Percentiles rank a stretch among this genome's conserved stretches.
These are phyloP conservation scores for Cladobotryum mycophilum DNA, from an alignment of 2,329 filamentous ascomycete species.

Conservation along the genomic window DNA sequence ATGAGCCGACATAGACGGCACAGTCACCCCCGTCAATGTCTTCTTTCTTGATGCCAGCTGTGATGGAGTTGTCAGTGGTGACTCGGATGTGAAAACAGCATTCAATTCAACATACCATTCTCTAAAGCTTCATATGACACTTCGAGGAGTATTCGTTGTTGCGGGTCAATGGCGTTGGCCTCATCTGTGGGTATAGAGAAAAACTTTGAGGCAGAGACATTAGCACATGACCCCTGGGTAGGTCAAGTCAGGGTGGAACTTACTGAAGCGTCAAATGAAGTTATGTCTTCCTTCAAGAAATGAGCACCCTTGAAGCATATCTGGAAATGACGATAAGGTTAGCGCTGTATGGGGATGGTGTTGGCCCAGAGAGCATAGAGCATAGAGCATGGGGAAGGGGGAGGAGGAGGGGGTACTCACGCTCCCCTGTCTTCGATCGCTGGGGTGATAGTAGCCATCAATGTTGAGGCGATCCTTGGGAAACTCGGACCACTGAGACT, in stretches of 20 bases:
- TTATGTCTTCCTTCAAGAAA: slow-evolving; percentile 42
- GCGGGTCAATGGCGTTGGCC: slow-evolving; percentile 47
- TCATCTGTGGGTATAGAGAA: slow-evolving; percentile 45
- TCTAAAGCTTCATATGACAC: slow-evolving; percentile 45
- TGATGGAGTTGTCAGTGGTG: background rate
- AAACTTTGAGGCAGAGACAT: slow-evolving; percentile 31
- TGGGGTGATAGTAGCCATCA: slow-evolving; percentile 48
- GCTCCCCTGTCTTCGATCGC: slow-evolving; percentile 41
- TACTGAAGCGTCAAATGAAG: slow-evolving; percentile 44
- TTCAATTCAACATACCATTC: slow-evolving; percentile 33
- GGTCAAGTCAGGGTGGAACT: slow-evolving; percentile 14
- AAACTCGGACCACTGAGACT: slow-evolving; percentile 44
- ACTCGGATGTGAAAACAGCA: background rate
- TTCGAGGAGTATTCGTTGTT: slow-evolving; percentile 47
- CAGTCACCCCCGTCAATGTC: slow-evolving; percentile 38
- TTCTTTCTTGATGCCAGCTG: slow-evolving; percentile 39
- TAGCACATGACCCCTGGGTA: background rate
- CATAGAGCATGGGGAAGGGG: background rate
- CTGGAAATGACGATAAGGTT: slow-evolving; percentile 20
- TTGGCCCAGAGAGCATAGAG: background rate
- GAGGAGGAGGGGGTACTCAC: slow-evolving; percentile 35
- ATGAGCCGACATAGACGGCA: slow-evolving; percentile 45
- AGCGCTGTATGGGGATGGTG: background rate
- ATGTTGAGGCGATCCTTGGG: slow-evolving; percentile 44
- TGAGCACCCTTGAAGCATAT: slow-evolving; percentile 44